A percentile compares a stretch with the other conserved stretches of the same genome.
phyloP scores from a whole-genome alignment of 148 eudicot genomes.

The Diospyros kaki region DNA sequence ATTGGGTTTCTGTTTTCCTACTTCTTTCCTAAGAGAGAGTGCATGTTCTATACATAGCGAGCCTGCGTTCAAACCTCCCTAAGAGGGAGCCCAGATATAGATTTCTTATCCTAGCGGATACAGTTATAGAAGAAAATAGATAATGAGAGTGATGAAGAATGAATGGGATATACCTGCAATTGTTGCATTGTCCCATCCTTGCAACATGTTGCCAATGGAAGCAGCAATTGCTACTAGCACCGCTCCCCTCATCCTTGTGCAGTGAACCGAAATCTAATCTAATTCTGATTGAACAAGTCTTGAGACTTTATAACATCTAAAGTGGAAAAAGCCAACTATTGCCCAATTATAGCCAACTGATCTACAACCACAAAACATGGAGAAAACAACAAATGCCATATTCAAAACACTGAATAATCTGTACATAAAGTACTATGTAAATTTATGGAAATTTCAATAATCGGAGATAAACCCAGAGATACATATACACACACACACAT shows the following conservation, averaged over 20 bases:
- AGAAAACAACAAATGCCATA: neutral
- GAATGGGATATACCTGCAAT: constrained; percentile 65
- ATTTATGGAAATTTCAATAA: neutral
- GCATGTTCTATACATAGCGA: too few relatives aligned
- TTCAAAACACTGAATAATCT: neutral
- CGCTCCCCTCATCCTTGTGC: constrained; percentile 65
- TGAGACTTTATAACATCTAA: neutral
- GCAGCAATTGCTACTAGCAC: constrained; percentile 86
- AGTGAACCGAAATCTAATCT: constrained; percentile 13
- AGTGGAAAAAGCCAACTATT: neutral
- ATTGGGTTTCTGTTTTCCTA: too few relatives aligned
- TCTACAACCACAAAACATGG: neutral
- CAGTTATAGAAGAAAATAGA: neutral
- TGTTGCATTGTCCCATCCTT: constrained; percentile 99
- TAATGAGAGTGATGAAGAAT: neutral
- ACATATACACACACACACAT: neutral
- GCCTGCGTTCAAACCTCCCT: too few relatives aligned
- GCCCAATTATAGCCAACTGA: neutral
- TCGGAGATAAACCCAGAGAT: neutral
- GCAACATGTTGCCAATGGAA: constrained; percentile 89
- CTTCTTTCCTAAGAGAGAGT: too few relatives aligned
- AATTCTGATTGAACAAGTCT: neutral
- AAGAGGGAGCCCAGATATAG: too few relatives aligned
- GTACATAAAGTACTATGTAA: neutral
- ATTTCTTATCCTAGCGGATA: neutral